Percentiles rank a stretch among this genome's conserved stretches.
phyloP scores from a whole-genome alignment of 2,329 filamentous ascomycete genomes.

The Penicillium sp. region DNA sequence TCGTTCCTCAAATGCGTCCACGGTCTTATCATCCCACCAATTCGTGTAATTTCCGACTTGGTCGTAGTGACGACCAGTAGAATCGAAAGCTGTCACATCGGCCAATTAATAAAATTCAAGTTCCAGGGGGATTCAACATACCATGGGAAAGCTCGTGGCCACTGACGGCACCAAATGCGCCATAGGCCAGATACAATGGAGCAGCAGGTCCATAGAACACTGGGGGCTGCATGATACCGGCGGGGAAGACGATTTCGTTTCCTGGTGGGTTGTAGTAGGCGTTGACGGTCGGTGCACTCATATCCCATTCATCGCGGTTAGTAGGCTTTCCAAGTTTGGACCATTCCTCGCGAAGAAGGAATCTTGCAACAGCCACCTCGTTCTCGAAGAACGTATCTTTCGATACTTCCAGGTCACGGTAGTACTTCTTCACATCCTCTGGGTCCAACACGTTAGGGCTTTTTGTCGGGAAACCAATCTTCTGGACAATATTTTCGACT shows the following conservation, averaged over 20 bases:
- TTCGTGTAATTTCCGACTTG: conserved; percentile 65
- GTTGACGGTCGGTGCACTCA: conserved; percentile 64
- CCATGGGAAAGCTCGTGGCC: conserved; percentile 70
- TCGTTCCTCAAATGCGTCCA: conserved; percentile 59
- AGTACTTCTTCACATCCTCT: conserved; percentile 58
- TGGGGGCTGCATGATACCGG: conserved; percentile 70
- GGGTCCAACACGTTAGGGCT: conserved; percentile 65
- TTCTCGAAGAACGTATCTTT: conserved; percentile 61
- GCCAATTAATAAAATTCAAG: conserved; percentile 1
- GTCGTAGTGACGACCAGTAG: conserved; percentile 65
- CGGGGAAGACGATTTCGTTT: conserved; percentile 71
- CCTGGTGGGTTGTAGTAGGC: conserved; percentile 66
- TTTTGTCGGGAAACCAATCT: conserved; percentile 67
- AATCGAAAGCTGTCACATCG: conserved; percentile 60
- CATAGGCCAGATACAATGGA: conserved; percentile 67
- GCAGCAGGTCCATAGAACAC: conserved; percentile 62
- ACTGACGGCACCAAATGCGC: conserved; percentile 67
- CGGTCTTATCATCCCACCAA: conserved; percentile 67
- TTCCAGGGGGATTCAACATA: conserved; percentile 19
- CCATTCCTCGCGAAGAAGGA: conserved; percentile 56
- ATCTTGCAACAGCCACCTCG: conserved; percentile 52
- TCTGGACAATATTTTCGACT: conserved; percentile 67
- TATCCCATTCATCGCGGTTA: conserved; percentile 62
- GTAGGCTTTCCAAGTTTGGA: conserved; percentile 61
- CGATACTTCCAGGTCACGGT: conserved; percentile 55